phyloP scores from a whole-genome alignment of 257 asterid genomes.

The Solanum lycopersicoides region DNA sequence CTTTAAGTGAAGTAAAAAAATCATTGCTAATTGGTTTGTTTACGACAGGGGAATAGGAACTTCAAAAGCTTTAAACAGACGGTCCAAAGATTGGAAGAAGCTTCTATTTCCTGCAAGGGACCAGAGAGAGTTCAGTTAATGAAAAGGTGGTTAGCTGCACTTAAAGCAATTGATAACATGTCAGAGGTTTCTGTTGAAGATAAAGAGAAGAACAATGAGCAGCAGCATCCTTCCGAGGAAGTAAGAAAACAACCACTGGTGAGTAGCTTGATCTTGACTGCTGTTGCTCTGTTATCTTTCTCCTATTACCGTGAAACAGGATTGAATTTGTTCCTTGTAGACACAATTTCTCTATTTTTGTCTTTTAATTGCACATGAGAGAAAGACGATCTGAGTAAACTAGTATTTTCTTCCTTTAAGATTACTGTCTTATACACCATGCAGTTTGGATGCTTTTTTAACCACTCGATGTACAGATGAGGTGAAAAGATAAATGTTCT shows the following conservation, averaged over 20 bases:
- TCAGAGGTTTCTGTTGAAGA: conserved; percentile 37
- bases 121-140: conserved; percentile 80
- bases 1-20: background rate
- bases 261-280: conserved; percentile 9
- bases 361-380: background rate
- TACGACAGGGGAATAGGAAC: conserved; percentile 53
- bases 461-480: background rate
- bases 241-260: conserved; percentile 62
- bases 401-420: background rate
- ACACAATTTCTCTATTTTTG: background rate
- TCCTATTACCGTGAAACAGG: background rate
- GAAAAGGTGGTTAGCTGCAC: conserved; percentile 80
- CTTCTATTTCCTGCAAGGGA: conserved; percentile 88
- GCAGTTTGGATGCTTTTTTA: background rate
- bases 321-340: background rate
- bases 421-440: background rate
- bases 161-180: conserved; percentile 44
- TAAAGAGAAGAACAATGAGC: conserved; percentile 41
- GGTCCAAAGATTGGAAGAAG: conserved; percentile 88
- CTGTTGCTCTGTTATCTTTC: background rate
- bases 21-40: background rate
- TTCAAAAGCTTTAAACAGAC: conserved; percentile 87
- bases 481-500: background rate
- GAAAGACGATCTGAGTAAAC: background rate
- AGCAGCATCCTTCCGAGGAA: conserved; percentile 51